These are phyloP conservation scores for Globisporangium ultimum DNA, from an alignment of 352 stramenopile species.

Conservation along the genomic window DNA sequence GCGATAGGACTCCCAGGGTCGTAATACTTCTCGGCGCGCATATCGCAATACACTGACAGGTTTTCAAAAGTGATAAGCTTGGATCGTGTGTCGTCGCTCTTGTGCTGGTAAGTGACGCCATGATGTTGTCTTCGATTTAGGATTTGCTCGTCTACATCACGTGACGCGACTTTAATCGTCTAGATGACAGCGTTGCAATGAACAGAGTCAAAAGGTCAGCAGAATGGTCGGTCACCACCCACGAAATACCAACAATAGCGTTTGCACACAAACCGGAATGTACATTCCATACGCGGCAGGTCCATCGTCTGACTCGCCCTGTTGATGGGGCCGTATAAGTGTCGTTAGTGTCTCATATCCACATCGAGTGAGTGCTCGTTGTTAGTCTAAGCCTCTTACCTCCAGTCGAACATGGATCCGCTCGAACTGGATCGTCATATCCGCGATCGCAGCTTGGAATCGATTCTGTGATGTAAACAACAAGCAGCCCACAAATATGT, in stretches of 20 bases:
- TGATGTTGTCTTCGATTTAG: constrained; percentile 50
- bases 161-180: constrained; percentile 50
- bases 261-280: constrained; percentile 34
- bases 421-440: constrained; percentile 63
- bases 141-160: constrained; percentile 56
- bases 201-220: no score
- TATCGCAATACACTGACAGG: constrained; percentile 56
- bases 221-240: no score
- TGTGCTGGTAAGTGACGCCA: constrained; percentile 40
- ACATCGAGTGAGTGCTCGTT: no score
- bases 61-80: constrained; percentile 69
- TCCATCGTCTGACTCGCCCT: constrained; percentile 42
- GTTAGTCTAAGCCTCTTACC: constrained; percentile 20
- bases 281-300: constrained; percentile 54
- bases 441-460: constrained; percentile 37
- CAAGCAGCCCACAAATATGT: not conserved
- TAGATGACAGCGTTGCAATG: constrained; percentile 12
- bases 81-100: constrained; percentile 23
- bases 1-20: not conserved
- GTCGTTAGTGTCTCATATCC: no score
- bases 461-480: constrained; percentile 25
- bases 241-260: not conserved
- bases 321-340: not conserved
- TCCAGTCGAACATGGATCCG: constrained; percentile 67
- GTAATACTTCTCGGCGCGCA: constrained; percentile 33